phyloP scores from a whole-genome alignment of 208 protist genomes.

The Leishmania aethiopica region DNA sequence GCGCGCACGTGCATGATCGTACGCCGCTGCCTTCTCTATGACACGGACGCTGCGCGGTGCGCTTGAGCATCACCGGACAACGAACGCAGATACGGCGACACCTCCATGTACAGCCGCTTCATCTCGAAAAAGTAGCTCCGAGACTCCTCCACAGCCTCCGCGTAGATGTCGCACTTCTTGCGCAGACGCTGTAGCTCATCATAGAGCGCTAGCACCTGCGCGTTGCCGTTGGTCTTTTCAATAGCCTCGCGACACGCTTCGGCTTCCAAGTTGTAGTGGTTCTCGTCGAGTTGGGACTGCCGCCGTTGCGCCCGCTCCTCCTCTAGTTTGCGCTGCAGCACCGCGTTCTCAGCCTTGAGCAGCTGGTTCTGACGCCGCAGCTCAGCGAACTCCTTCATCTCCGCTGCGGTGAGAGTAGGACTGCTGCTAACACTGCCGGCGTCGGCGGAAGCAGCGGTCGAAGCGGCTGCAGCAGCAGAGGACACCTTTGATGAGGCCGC shows the following conservation, averaged over 20 bases:
- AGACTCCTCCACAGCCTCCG: slow-evolving; percentile 71
- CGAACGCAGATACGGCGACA: slow-evolving; percentile 34
- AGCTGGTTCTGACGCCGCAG: slow-evolving; percentile 44
- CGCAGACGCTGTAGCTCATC: slow-evolving; percentile 63
- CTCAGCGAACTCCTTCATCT: slow-evolving; percentile 23
- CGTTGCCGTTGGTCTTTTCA: slow-evolving; percentile 36
- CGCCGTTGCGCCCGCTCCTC: slow-evolving; percentile 35
- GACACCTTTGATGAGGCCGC: not conserved
- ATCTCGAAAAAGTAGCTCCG: slow-evolving; percentile 74
- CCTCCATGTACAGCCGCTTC: slow-evolving; percentile 71
- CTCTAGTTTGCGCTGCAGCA: slow-evolving; percentile 43
- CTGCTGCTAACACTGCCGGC: slow-evolving; percentile 5
- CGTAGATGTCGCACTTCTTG: slow-evolving; percentile 66
- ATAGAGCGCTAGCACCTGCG: slow-evolving; percentile 49
- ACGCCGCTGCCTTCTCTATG: not conserved
- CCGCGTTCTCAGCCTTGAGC: slow-evolving; percentile 54
- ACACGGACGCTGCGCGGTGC: not conserved
- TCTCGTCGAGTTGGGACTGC: slow-evolving; percentile 37
- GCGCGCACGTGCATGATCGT: not conserved
- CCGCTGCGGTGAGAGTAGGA: slow-evolving; percentile 27
- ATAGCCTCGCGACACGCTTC: slow-evolving; percentile 29
- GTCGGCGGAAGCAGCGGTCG: not conserved
- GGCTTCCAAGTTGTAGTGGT: slow-evolving; percentile 33
- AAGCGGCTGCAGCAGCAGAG: not conserved
- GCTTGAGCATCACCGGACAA: not conserved